phyloP scores from a whole-genome alignment of 805 yeast genomes.

The Pichia nakasei region DNA sequence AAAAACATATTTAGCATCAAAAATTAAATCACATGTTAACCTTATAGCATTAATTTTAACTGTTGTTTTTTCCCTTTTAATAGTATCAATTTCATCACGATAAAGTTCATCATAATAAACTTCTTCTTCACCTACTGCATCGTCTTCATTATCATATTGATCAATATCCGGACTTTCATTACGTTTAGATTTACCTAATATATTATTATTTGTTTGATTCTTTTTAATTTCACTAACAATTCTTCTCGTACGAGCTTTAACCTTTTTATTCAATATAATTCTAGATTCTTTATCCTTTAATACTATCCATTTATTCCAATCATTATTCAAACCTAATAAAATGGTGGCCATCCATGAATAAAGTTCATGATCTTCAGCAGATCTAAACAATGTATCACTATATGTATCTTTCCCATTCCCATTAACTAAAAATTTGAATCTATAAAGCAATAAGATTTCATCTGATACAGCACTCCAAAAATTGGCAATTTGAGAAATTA shows the following conservation, averaged over 20 bases:
- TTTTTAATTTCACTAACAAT: conserved; percentile 13
- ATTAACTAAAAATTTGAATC: conserved; percentile 46
- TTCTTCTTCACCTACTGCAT: conserved; percentile 2
- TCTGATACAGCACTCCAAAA: conserved; percentile 60
- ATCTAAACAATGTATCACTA: conserved; percentile 32
- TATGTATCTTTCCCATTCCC: conserved; percentile 23
- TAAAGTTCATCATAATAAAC: background rate
- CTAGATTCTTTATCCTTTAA: conserved; percentile 43
- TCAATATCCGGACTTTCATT: background rate
- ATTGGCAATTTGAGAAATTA: conserved; percentile 43
- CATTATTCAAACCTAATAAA: conserved; percentile 44
- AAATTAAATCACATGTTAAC: conserved; percentile 37
- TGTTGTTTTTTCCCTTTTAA: conserved; percentile 24
- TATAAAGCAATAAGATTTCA: conserved; percentile 50
- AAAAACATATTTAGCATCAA: conserved; percentile 40
- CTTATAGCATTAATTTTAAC: conserved; percentile 34
- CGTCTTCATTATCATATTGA: conserved; percentile 1
- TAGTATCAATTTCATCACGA: conserved; percentile 4
- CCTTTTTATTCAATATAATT: conserved; percentile 49
- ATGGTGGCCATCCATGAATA: conserved; percentile 65
- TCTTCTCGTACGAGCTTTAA: conserved; percentile 42
- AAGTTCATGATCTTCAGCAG: conserved; percentile 42
- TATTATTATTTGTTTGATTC: background rate
- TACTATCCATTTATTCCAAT: conserved; percentile 34
- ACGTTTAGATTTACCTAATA: background rate